A percentile compares a stretch with the other conserved stretches of the same genome.
phyloP scores from a whole-genome alignment of 345 rosid species.

The Citropsis articulata region DNA sequence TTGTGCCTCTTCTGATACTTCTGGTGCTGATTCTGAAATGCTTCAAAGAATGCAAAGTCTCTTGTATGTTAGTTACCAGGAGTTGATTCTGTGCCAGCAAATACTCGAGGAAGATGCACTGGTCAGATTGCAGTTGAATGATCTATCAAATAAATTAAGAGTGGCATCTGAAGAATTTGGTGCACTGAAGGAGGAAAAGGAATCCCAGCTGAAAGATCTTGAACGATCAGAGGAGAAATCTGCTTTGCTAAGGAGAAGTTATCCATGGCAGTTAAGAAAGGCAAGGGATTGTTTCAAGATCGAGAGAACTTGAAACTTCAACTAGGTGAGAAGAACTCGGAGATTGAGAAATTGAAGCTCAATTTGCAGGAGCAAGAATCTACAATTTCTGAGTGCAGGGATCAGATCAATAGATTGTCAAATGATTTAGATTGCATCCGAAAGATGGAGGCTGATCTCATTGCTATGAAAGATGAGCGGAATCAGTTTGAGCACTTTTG shows the following conservation, averaged over 20 bases:
- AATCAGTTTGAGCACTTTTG: slow-evolving; percentile 61
- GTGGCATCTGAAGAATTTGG: slow-evolving; percentile 43
- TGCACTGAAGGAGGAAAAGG: slow-evolving; percentile 57
- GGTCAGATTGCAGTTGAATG: slow-evolving; percentile 39
- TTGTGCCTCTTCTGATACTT: slow-evolving; percentile 30
- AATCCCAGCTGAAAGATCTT: slow-evolving; percentile 55
- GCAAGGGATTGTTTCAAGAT: slow-evolving; percentile 89
- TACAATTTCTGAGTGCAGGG: slow-evolving; percentile 45
- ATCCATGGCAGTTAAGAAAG: slow-evolving; percentile 91
- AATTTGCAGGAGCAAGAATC: slow-evolving; percentile 55
- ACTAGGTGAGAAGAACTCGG: slow-evolving; percentile 65
- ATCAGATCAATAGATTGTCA: slow-evolving; percentile 53
- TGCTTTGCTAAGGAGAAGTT: slow-evolving; percentile 73
- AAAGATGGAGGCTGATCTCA: slow-evolving; percentile 63
- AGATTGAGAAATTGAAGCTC: slow-evolving; percentile 57
- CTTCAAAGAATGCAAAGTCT: slow-evolving; percentile 61
- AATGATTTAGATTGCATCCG: slow-evolving; percentile 46
- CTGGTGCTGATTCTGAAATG: slow-evolving; percentile 33
- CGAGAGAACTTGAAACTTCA: slow-evolving; percentile 60
- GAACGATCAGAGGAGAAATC: slow-evolving; percentile 80
- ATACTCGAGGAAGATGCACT: slow-evolving; percentile 60
- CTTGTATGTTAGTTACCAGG: slow-evolving; percentile 61
- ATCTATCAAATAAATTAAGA: slow-evolving; percentile 45
- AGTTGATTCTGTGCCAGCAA: slow-evolving; percentile 55
- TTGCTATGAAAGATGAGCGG: slow-evolving; percentile 42